These are phyloP conservation scores for Leonotis leonurus DNA, from an alignment of 257 asterid species.

Conservation along the genomic window DNA sequence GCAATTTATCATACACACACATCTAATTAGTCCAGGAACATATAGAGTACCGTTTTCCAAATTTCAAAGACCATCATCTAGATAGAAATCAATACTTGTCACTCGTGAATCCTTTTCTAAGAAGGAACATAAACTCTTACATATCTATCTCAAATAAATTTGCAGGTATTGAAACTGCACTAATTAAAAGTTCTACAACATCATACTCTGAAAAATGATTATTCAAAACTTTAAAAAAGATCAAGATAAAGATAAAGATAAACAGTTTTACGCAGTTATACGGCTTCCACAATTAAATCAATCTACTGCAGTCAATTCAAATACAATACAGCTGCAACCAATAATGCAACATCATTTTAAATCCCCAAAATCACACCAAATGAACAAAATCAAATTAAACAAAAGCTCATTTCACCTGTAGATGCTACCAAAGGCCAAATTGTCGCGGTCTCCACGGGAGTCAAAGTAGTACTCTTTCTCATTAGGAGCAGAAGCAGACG, in stretches of 20 bases:
- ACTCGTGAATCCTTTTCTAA: not conserved
- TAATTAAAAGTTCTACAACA: not conserved
- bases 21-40: slow-evolving; percentile 12
- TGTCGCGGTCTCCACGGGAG: slow-evolving; percentile 83
- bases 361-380: too few species aligned
- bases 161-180: not conserved
- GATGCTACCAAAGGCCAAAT: slow-evolving; percentile 73
- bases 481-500: slow-evolving; percentile 32
- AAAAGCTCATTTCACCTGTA: slow-evolving; percentile 45
- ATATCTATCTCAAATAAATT: not conserved
- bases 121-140: not conserved
- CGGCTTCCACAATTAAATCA: too few species aligned
- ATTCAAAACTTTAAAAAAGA: not conserved
- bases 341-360: not conserved
- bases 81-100: not conserved
- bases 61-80: not conserved
- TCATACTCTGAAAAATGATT: not conserved
- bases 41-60: not conserved
- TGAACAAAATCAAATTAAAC: not conserved
- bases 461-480: slow-evolving; percentile 82
- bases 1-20: slow-evolving; percentile 28
- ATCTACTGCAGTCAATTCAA: not conserved
- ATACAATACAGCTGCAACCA: not conserved
- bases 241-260: too few species aligned
- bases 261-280: not conserved